Evolutionary conservation across 2,329 filamentous ascomycete species (phyloP).

Genomic region (Trichoderma sp.): DNA sequence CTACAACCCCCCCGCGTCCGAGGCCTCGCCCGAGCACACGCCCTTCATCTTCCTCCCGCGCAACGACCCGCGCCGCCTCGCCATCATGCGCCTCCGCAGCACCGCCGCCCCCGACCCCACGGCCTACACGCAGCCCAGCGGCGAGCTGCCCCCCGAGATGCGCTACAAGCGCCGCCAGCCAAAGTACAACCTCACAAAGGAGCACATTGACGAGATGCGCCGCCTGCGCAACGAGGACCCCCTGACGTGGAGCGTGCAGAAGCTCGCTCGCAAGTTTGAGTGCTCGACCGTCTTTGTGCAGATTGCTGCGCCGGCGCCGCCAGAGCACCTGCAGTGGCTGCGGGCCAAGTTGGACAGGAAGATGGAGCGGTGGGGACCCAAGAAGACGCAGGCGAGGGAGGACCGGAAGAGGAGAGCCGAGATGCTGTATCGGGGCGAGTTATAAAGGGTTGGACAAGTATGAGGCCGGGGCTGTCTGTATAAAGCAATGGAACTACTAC

Average conservation of each 20-base stretch:
- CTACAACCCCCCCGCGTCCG: slow-evolving; percentile 55
- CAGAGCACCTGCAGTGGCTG: slow-evolving; percentile 47
- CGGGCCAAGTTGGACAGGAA: slow-evolving; percentile 45
- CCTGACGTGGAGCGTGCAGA: slow-evolving; percentile 50
- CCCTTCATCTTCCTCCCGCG: slow-evolving; percentile 63
- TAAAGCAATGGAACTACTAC: neutral
- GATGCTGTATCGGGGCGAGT: slow-evolving; percentile 50
- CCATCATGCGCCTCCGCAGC: slow-evolving; percentile 43
- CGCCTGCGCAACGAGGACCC: slow-evolving; percentile 52
- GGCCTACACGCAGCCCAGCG: slow-evolving; percentile 19
- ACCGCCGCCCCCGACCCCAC: slow-evolving; percentile 30
- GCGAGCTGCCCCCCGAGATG: slow-evolving; percentile 36
- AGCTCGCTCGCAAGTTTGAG: slow-evolving; percentile 52
- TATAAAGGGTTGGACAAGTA: slow-evolving; percentile 34
- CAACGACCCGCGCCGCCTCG: slow-evolving; percentile 51
- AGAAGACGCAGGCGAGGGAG: slow-evolving; percentile 51
- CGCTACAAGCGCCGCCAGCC: slow-evolving; percentile 36
- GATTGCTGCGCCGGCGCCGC: slow-evolving; percentile 52
- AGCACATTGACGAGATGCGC: slow-evolving; percentile 60
- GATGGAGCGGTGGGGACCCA: slow-evolving; percentile 56
- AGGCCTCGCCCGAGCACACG: slow-evolving; percentile 60
- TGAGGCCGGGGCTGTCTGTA: neutral
- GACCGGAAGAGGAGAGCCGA: slow-evolving; percentile 53
- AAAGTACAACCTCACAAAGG: slow-evolving; percentile 50
- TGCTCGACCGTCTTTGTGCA: slow-evolving; percentile 57